A percentile compares a stretch with the other conserved stretches of the same genome.
These are phyloP conservation scores for Odontarrhena argentea DNA, from an alignment of 345 rosid genomes.

Conservation along the genomic window DNA sequence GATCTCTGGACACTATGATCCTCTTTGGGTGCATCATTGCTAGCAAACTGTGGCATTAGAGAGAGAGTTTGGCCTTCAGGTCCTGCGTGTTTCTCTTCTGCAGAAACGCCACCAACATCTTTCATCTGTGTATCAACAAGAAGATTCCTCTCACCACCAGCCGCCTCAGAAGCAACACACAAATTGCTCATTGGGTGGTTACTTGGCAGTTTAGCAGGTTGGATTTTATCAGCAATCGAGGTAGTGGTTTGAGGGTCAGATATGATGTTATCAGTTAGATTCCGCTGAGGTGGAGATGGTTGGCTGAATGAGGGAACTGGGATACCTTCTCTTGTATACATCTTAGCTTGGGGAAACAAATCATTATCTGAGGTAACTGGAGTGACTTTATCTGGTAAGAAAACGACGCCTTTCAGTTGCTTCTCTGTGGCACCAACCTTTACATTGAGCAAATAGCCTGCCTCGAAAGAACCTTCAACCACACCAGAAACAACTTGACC, in stretches of 20 bases:
- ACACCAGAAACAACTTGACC: conserved; percentile 71
- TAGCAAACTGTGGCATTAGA: conserved; percentile 38
- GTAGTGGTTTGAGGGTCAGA: conserved; percentile 30
- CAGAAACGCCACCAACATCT: conserved; percentile 40
- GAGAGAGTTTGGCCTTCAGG: conserved; percentile 42
- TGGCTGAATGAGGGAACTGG: conserved; percentile 46
- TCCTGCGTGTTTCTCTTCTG: conserved; percentile 23
- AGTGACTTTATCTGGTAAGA: conserved; percentile 53
- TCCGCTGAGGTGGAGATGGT: conserved; percentile 25
- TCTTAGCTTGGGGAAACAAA: conserved; percentile 68
- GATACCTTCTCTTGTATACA: conserved; percentile 54
- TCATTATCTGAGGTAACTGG: conserved; percentile 66
- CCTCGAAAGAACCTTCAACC: conserved; percentile 75
- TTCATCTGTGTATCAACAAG: conserved; percentile 30
- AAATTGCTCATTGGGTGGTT: conserved; percentile 39
- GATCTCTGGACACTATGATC: conserved; percentile 35
- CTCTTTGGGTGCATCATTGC: conserved; percentile 37
- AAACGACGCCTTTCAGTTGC: conserved; percentile 63
- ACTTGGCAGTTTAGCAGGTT: conserved; percentile 39
- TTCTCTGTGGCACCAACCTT: conserved; percentile 57
- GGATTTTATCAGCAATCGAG: conserved; percentile 37
- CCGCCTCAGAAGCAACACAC: conserved; percentile 29
- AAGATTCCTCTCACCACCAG: conserved; percentile 12
- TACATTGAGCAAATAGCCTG: conserved; percentile 67
- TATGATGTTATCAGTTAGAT: conserved; percentile 33